Evolutionary conservation across 2,329 filamentous ascomycete species (phyloP).

Genomic region (Lecanicillium sp.): DNA sequence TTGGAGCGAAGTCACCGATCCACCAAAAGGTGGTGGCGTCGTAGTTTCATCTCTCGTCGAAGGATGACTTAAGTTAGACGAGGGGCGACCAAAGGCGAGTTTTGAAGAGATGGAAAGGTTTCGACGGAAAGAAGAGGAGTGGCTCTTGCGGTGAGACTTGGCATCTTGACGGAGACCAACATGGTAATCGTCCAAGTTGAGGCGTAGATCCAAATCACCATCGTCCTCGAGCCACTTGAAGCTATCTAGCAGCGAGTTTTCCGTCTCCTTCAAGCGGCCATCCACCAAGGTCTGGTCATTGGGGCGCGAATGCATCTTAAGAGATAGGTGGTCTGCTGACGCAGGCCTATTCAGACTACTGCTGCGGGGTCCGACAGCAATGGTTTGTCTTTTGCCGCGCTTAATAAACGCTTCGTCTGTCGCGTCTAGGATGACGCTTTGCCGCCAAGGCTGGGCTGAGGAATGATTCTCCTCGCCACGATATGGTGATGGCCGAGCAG

Average conservation of each 20-base stretch:
- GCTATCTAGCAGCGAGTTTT: conserved; percentile 54
- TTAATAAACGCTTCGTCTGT: conserved; percentile 18
- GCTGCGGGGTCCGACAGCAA: conserved; percentile 7
- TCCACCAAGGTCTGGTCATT: conserved; percentile 11
- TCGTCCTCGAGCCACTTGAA: conserved; percentile 70
- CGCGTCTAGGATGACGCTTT: conserved; percentile 28
- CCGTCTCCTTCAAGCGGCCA: conserved; percentile 20
- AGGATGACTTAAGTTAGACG: conserved; percentile 40
- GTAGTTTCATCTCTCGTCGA: conserved; percentile 30
- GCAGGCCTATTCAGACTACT: conserved; percentile 5
- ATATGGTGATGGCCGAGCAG: conserved; percentile 1
- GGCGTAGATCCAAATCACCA: conserved; percentile 57
- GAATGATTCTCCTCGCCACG: not conserved
- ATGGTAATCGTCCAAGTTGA: conserved; percentile 64
- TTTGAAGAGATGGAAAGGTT: conserved; percentile 62
- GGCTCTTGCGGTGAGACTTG: conserved; percentile 32
- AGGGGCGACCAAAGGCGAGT: conserved; percentile 50
- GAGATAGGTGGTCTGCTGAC: conserved; percentile 7
- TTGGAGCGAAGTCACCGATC: conserved; percentile 15
- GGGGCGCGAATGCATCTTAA: conserved; percentile 17
- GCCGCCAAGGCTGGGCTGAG: conserved; percentile 3
- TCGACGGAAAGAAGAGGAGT: conserved; percentile 57
- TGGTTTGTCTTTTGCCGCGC: conserved; percentile 17
- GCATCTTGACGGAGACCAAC: conserved; percentile 46
- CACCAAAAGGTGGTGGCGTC: conserved; percentile 7